Base-by-base conservation (phyloP, 208 protist species). In the Trypanosoma boissoni region DNA sequence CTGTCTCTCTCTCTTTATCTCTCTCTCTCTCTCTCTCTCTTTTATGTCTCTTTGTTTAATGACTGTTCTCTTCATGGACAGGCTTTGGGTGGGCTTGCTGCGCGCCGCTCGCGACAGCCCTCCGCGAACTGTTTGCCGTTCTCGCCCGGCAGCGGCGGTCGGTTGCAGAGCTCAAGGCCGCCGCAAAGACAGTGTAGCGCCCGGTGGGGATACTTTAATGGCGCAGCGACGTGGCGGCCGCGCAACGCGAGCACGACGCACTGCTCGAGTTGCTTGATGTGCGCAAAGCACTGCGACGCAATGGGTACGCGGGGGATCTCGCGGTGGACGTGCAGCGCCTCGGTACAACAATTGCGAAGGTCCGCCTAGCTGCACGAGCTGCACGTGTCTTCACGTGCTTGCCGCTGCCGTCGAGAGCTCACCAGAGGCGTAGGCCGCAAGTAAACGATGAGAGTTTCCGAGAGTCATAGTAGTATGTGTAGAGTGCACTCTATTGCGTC, bases 311-410 rank as follows among this genome's bases (percentile, higher is more conserved):
- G 37, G 58, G 44, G 3, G 45, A 53, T 44, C 16, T 46, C 23
- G 28, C 28, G 20, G 28, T 44, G 2, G 58, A 63, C 21, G 16
- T 61, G 2, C 44, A 3, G 2, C 27, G 31, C 28, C 3, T 58
- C 10, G 36, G 60, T 27, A 31, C 41, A 28, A 67, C 60, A 29
- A 3, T 51, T 2, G 29, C 26, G n/a, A 58, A 58, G 50, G 48
- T 67, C 5, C 31, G 37, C 16, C 34, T 67, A n/a, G n/a, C 14
- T 58, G 27, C 50, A 67, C 26, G 18, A 58, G 26, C 39, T 67
- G 5, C 50, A n/a, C 50, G 5, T 67, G 60, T 27, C 41, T 67
- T 24, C 60, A 67, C 16, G 60, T 58, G 5, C 20, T 67, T n/a
- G 23, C 44, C 20, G 16, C 49, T 28, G 59, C 49, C 5, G 1